Conservation (phyloP, 108 stramenopile genomes). For the Schizochytrium sp. region DNA sequence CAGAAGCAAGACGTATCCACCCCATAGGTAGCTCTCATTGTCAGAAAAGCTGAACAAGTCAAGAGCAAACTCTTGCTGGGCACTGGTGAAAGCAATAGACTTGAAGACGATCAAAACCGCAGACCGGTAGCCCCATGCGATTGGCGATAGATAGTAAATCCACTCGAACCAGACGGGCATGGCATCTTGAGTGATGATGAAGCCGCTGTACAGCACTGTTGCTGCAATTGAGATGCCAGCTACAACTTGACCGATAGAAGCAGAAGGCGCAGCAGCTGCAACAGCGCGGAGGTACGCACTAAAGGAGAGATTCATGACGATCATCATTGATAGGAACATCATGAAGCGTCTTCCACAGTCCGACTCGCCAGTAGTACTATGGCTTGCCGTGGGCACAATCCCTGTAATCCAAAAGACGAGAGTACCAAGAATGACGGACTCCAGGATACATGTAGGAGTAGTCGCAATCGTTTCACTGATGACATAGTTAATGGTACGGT, state of each 20-base stretch:
- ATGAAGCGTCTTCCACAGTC: neutral
- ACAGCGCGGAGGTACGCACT: constrained; percentile 57
- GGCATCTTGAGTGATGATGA: constrained; percentile 63
- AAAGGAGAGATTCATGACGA: constrained; percentile 32
- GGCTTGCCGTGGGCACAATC: neutral
- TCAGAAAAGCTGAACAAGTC: neutral
- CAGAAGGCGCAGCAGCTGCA: constrained; percentile 66
- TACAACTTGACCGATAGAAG: constrained; percentile 64
- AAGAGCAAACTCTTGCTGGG: neutral
- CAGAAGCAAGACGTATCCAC: neutral
- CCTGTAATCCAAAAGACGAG: constrained; percentile 76
- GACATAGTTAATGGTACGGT: constrained; percentile 68
- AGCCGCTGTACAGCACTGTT: constrained; percentile 73
- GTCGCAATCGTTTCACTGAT: neutral
- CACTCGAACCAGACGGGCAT: constrained; percentile 38
- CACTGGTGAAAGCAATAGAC: too few species aligned
- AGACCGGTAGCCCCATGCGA: constrained; percentile 27
- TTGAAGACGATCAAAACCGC: too few species aligned
- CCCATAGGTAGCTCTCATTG: neutral
- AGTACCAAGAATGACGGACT: constrained; percentile 76
- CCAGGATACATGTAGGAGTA: constrained; percentile 65
- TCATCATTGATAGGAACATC: neutral
- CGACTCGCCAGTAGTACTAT: neutral
- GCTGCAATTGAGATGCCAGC: constrained; percentile 64
- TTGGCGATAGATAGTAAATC: constrained; percentile 54